These are phyloP conservation scores for Populus hybrid DNA, from an alignment of 441 rosid genomes.

Conservation along the genomic window DNA sequence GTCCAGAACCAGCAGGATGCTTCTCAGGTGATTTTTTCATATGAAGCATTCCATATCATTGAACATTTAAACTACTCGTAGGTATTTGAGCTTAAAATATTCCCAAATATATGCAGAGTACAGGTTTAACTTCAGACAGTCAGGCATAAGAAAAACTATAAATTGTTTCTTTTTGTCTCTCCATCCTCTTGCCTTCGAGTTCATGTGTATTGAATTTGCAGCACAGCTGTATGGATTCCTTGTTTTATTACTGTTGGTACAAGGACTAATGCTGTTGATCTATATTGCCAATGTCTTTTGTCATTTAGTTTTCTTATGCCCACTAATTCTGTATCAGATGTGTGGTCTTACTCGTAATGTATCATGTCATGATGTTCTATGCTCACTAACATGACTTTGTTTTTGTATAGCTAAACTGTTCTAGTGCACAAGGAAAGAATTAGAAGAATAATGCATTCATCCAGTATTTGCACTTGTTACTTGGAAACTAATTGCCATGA, in stretches of 20 bases:
- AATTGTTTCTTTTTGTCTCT: neutral
- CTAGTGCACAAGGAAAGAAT: neutral
- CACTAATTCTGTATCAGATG: neutral
- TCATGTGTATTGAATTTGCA: neutral
- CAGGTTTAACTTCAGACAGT: neutral
- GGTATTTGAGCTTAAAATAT: neutral
- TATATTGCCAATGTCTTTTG: neutral
- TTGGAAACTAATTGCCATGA: constrained; percentile 12
- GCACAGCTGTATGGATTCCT: neutral
- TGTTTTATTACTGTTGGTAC: neutral
- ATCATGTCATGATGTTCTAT: neutral
- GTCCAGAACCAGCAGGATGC: too few relatives aligned
- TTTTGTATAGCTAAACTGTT: neutral
- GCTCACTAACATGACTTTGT: neutral
- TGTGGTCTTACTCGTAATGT: neutral
- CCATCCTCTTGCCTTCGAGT: neutral
- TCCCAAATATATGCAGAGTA: neutral
- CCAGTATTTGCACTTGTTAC: neutral
- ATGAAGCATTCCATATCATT: neutral
- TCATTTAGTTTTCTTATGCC: neutral
- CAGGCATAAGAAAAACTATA: neutral
- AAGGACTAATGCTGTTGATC: neutral
- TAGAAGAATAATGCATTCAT: neutral
- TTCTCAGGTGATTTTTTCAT: too few relatives aligned
- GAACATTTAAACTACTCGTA: neutral